phyloP scores from a whole-genome alignment of 305 asterid species.

The Solanum hybrid region DNA sequence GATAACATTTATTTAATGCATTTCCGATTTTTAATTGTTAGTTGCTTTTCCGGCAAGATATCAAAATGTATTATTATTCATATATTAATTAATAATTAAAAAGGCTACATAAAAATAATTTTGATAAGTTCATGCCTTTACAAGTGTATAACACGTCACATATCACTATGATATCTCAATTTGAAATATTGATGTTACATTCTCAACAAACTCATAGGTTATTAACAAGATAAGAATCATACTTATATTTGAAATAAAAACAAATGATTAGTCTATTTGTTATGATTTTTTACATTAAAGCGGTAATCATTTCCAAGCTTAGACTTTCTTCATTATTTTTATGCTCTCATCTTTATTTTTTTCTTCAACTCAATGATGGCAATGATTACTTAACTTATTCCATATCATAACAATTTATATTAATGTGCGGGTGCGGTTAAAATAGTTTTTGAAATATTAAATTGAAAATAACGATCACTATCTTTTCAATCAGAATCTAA shows the following conservation, averaged over 20 bases:
- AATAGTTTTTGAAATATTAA: no score
- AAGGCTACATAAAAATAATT: not conserved
- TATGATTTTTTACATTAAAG: not conserved
- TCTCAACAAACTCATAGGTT: not conserved
- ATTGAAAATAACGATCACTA: no score
- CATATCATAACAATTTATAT: no score
- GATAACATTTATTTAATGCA: not conserved
- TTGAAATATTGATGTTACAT: not conserved
- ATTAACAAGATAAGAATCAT: not conserved
- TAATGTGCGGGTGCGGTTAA: no score
- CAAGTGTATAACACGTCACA: not conserved
- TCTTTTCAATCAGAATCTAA: not conserved
- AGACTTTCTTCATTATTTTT: not conserved
- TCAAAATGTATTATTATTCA: not conserved
- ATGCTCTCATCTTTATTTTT: not conserved
- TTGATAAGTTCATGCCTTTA: not conserved
- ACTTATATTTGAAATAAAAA: not conserved
- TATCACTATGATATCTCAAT: not conserved
- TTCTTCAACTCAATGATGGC: not conserved
- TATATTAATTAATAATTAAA: no score
- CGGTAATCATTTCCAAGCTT: not conserved
- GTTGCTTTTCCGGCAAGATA: not conserved
- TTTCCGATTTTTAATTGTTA: not conserved
- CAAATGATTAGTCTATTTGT: not conserved
- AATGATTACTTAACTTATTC: not conserved